Evolutionary conservation across 2,329 filamentous ascomycete species (phyloP).

Genomic region (Tympanopsis confertula): DNA sequence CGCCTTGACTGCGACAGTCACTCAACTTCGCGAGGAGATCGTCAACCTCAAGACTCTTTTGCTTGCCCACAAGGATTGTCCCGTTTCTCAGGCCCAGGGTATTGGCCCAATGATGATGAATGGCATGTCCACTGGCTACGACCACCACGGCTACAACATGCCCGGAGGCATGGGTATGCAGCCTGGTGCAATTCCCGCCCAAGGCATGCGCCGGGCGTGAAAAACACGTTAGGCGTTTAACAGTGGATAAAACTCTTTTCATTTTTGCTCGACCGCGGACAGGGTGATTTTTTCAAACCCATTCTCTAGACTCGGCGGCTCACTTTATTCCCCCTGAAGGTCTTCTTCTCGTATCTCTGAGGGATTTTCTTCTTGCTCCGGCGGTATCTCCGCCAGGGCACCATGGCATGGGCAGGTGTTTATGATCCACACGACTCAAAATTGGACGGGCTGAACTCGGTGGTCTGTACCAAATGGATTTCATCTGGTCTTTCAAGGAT

Average conservation of each 20-base stretch:
- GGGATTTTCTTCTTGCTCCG: constrained; percentile 9
- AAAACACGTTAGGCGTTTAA: constrained; percentile 5
- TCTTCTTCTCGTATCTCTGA: constrained; percentile 3
- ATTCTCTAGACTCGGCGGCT: background rate
- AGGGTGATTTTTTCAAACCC: constrained; percentile 7
- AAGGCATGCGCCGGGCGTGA: constrained; percentile 19
- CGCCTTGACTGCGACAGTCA: constrained; percentile 70
- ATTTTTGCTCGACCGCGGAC: constrained; percentile 1
- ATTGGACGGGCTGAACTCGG: constrained; percentile 17
- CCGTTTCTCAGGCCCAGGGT: constrained; percentile 78
- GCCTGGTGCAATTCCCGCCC: constrained; percentile 16
- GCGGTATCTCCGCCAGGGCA: constrained; percentile 11
- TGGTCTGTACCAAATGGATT: constrained; percentile 13
- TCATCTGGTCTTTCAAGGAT: constrained; percentile 10
- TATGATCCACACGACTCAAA: constrained; percentile 21
- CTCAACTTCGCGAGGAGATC: constrained; percentile 78
- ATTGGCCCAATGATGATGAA: constrained; percentile 31
- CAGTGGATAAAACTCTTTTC: constrained; percentile 1
- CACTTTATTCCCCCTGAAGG: background rate
- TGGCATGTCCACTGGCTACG: constrained; percentile 20
- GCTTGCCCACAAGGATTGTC: constrained; percentile 90
- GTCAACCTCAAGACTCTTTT: constrained; percentile 88
- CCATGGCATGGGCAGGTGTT: constrained; percentile 24
- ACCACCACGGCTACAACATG: constrained; percentile 17
- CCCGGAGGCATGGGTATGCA: constrained; percentile 29